phyloP scores from a whole-genome alignment of 2,329 filamentous ascomycete species.

The Diaporthe vexans region DNA sequence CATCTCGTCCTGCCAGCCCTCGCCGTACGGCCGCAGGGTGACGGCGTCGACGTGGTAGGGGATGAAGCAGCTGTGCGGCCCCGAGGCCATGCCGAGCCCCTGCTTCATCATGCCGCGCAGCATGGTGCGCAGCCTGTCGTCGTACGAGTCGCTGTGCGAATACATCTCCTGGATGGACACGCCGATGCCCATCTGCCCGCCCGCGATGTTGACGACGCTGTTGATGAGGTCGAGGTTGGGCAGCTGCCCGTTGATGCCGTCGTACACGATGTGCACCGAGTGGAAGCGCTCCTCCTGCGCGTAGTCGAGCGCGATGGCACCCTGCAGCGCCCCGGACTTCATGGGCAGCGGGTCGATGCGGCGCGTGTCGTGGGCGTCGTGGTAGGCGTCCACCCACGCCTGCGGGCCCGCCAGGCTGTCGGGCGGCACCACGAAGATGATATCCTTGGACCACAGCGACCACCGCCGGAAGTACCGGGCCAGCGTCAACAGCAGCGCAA shows the following conservation, averaged over 20 bases:
- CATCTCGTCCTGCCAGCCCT: constrained; percentile 99
- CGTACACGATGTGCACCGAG: constrained; percentile 91
- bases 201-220: constrained; percentile 88
- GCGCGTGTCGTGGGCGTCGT: constrained; percentile 83
- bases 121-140: constrained; percentile 88
- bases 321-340: constrained; percentile 94
- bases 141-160: constrained; percentile 82
- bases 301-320: constrained; percentile 93
- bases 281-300: constrained; percentile 88
- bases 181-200: constrained; percentile 91
- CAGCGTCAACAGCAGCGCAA: constrained; percentile 87
- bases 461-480: constrained; percentile 96
- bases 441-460: constrained; percentile 99
- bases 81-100: constrained; percentile 88
- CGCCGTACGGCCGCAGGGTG: constrained; percentile 88
- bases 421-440: constrained; percentile 89
- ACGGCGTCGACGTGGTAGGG: constrained; percentile 98
- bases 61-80: constrained; percentile 95
- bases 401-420: constrained; percentile 93
- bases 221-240: constrained; percentile 98
- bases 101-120: constrained; percentile 93
- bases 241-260: constrained; percentile 94
- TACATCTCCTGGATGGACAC: constrained; percentile 89
- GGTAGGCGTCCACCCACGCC: constrained; percentile 98
- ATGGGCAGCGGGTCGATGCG: constrained; percentile 83